These are phyloP conservation scores for Chrysoporthe puriensis DNA, from an alignment of 2,329 filamentous ascomycete species.

Conservation along the genomic window DNA sequence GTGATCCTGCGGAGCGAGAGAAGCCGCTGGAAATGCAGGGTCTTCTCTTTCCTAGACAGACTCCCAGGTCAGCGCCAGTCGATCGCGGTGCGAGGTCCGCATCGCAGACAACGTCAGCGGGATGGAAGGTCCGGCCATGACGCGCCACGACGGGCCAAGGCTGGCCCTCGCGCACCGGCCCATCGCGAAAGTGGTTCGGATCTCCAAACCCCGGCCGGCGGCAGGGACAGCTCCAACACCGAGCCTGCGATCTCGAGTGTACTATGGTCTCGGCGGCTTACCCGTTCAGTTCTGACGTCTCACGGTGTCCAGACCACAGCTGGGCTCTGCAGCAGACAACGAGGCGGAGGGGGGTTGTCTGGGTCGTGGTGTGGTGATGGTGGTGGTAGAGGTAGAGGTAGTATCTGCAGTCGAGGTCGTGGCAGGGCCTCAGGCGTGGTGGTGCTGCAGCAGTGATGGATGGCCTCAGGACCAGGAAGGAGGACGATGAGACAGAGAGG, in stretches of 20 bases:
- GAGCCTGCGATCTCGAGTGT: too few species aligned
- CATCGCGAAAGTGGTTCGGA: too few species aligned
- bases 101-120: neutral
- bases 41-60: neutral
- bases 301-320: neutral
- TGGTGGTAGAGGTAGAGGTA: too few species aligned
- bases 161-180: too few species aligned
- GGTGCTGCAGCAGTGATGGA: neutral
- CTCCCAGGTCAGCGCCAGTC: conserved; percentile 1
- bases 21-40: conserved; percentile 11
- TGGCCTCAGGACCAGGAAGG: conserved; percentile 4
- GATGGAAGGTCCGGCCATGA: too few species aligned
- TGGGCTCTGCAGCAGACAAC: neutral
- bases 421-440: conserved; percentile 3
- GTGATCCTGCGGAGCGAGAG: neutral
- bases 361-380: neutral
- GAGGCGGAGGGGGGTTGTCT: neutral
- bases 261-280: neutral
- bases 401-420: conserved; percentile 5
- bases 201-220: too few species aligned
- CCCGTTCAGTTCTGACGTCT: conserved; percentile 3
- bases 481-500: neutral
- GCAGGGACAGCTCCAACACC: too few species aligned
- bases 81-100: neutral
- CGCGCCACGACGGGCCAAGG: too few species aligned